Percentiles rank a stretch among this genome's conserved stretches.
Evolutionary conservation across 345 rosid species (phyloP).

Genomic region (Orychophragmus violaceus): DNA sequence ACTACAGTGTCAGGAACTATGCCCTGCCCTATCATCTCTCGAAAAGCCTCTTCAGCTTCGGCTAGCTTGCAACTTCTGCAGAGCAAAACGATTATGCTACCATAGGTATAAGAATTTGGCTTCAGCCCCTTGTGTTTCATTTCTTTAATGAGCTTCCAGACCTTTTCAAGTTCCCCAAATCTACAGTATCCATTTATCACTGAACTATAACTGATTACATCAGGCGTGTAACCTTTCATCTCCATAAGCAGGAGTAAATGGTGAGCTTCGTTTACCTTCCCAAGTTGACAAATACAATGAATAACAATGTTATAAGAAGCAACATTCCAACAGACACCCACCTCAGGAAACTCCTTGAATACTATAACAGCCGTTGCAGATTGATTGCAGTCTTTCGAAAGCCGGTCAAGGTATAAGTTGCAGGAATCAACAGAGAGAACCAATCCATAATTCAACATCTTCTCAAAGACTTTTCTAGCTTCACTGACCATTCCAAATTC

Average conservation of each 20-base stretch:
- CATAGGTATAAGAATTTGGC: constrained; percentile 73
- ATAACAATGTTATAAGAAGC: constrained; percentile 66
- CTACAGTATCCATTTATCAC: constrained; percentile 73
- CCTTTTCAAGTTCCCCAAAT: constrained; percentile 41
- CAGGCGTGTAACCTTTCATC: constrained; percentile 57
- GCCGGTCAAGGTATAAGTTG: constrained; percentile 58
- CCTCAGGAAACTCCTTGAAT: constrained; percentile 49
- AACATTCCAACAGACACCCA: constrained; percentile 72
- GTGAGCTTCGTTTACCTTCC: constrained; percentile 70
- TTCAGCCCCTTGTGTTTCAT: constrained; percentile 57
- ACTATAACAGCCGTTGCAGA: constrained; percentile 31
- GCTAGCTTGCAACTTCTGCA: constrained; percentile 45
- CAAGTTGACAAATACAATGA: constrained; percentile 50
- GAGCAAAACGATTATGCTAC: constrained; percentile 55
- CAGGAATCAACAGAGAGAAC: constrained; percentile 79
- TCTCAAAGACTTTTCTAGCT: constrained; percentile 66
- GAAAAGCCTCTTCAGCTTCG: constrained; percentile 58
- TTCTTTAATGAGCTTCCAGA: constrained; percentile 55
- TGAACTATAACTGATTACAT: constrained; percentile 83
- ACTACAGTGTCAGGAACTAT: constrained; percentile 58
- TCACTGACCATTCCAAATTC: constrained; percentile 58
- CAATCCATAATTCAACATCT: constrained; percentile 75
- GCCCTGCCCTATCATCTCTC: constrained; percentile 56
- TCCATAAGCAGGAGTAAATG: constrained; percentile 63
- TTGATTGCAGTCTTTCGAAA: constrained; percentile 39